phyloP scores from a whole-genome alignment of 192 early-diverging fungal species.

The Rhizoclosmatium sp. region DNA sequence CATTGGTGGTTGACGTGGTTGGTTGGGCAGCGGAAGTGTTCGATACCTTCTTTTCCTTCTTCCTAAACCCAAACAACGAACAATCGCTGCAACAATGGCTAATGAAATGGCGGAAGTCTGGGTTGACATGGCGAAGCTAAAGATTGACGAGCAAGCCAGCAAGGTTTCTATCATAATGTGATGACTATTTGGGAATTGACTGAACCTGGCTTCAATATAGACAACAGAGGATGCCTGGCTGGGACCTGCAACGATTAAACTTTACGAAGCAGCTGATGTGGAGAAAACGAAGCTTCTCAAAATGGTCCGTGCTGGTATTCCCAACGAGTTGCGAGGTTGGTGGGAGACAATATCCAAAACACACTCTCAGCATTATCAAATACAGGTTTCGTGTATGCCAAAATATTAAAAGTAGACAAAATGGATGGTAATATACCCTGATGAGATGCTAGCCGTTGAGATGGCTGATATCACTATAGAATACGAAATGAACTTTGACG shows the following conservation, averaged over 20 bases:
- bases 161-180: no score
- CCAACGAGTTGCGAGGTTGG: slow-evolving; percentile 48
- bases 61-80: no score
- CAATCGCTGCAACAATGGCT: no score
- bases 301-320: slow-evolving; percentile 49
- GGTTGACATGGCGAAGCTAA: no score
- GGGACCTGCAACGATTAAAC: slow-evolving; percentile 2
- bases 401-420: slow-evolving; percentile 47
- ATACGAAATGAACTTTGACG: slow-evolving; percentile 54
- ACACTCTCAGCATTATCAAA: not conserved
- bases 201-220: not conserved
- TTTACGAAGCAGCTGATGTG: not conserved
- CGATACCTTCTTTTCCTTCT: no score
- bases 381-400: slow-evolving; percentile 49
- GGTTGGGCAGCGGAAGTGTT: no score
- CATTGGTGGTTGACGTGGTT: no score
- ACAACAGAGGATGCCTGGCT: slow-evolving; percentile 17
- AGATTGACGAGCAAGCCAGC: no score
- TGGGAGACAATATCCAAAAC: not conserved
- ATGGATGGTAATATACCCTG: slow-evolving; percentile 41
- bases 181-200: no score
- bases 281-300: slow-evolving; percentile 41
- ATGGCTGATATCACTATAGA: slow-evolving; percentile 31
- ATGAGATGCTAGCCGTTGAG: not conserved
- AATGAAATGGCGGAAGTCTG: no score